Percentiles rank a stretch among this genome's conserved stretches.
These are phyloP conservation scores for Lyophyllum semitale DNA, from an alignment of 768 basidiomycete genomes.

Conservation along the genomic window DNA sequence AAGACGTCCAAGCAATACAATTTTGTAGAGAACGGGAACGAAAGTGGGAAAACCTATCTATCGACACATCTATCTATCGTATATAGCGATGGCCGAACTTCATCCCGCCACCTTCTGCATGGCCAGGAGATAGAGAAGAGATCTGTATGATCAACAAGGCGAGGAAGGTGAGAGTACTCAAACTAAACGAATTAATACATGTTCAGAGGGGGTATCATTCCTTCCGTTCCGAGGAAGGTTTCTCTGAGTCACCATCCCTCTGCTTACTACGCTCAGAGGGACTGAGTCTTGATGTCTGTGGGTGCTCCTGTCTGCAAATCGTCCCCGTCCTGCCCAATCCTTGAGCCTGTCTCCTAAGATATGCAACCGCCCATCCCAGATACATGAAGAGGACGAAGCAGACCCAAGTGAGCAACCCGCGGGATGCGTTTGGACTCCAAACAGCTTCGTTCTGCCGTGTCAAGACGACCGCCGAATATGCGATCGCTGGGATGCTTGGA, in stretches of 20 bases:
- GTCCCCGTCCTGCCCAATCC: neutral
- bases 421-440: neutral
- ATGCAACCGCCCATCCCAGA: constrained; percentile 1
- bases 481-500: constrained; percentile 1
- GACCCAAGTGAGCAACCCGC: neutral
- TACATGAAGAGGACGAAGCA: neutral
- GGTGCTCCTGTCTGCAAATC: neutral
- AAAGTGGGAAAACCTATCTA: too few relatives aligned
- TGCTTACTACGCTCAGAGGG: neutral
- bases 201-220: too few relatives aligned
- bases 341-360: neutral
- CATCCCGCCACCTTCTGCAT: too few relatives aligned
- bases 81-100: too few relatives aligned
- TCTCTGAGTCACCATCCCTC: neutral
- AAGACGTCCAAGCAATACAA: too few relatives aligned
- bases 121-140: too few relatives aligned
- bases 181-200: too few relatives aligned
- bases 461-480: neutral
- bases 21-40: too few relatives aligned
- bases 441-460: neutral
- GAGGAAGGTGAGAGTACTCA: too few relatives aligned
- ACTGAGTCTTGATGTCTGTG: too few relatives aligned
- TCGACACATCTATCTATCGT: too few relatives aligned
- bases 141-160: too few relatives aligned
- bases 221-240: neutral